Evolutionary conservation across 106 monocot species (phyloP).

Genomic region (Dendrobium catenatum): DNA sequence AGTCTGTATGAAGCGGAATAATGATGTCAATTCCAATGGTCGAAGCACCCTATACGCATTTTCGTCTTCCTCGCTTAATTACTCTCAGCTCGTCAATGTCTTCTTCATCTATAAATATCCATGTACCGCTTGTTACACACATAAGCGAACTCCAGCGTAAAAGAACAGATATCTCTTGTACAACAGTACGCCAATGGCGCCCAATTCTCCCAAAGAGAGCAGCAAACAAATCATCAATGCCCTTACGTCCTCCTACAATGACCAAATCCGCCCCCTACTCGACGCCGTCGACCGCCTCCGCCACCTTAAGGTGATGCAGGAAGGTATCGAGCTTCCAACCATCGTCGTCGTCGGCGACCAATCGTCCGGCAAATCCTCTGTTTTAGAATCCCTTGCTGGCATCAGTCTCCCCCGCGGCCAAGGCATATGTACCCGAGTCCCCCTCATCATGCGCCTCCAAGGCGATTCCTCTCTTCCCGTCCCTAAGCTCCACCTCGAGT

Average conservation of each 20-base stretch:
- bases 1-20: too few species aligned
- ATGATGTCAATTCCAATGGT: too few species aligned
- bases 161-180: too few species aligned
- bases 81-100: too few species aligned
- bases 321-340: slow-evolving; percentile 18
- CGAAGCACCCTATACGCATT: too few species aligned
- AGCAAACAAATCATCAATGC: not conserved
- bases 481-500: slow-evolving; percentile 9
- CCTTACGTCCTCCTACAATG: slow-evolving; percentile 14
- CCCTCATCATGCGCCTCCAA: slow-evolving; percentile 21
- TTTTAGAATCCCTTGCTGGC: slow-evolving; percentile 18
- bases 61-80: too few species aligned
- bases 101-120: too few species aligned
- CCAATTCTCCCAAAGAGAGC: too few species aligned
- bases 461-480: not conserved
- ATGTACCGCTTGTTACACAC: too few species aligned
- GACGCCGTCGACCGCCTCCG: slow-evolving; percentile 23
- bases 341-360: slow-evolving; percentile 26
- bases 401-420: slow-evolving; percentile 22
- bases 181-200: too few species aligned
- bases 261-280: slow-evolving; percentile 20
- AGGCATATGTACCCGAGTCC: slow-evolving; percentile 25
- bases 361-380: slow-evolving; percentile 21
- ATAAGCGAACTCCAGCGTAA: too few species aligned
- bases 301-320: slow-evolving; percentile 21